Evolutionary conservation across 257 asterid genomes (phyloP), one percentile per base, ranked within the genome.

Genomic region (Solanum chilense): DNA sequence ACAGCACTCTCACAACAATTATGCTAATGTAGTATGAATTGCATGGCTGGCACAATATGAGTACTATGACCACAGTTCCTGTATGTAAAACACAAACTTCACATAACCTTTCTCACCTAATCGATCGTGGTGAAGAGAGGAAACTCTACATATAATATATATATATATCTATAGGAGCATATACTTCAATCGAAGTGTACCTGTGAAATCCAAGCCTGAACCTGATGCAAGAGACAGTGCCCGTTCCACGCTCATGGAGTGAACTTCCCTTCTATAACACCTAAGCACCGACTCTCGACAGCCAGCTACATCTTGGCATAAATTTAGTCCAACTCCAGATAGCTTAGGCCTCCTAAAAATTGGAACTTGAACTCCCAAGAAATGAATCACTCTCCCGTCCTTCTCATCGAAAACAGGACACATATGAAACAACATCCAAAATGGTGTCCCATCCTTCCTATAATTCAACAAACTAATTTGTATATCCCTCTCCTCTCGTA

Each of bases 361-460:
- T 25, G 99, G 99, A 73, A 97, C 94, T 84, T 92, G 94, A 89
- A 92, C 91, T 64, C 89, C 93, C 69, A 92, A 49, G 87, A 92
- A 91, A 88, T 91, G 92, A 85, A 90, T 86, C 88, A 92, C 94
- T 89, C 93, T 93, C 44, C 97, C 98, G 86, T 97, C 98, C 91
- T 78, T 78, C 64, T 91, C 90, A 84, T 93, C 87, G 41, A 93
- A 95, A 92, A 97, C 95, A 84, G 99, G 99, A 89, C 95, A 95
- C 96, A 96, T 86, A 75, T 91, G 94, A 88, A 97, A 94, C 91
- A 97, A 88, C 95, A 96, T 92, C 99, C 99, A 95, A 91, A 97
- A 94, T 15, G 99, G 98, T 16, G 93, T 94, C 89, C 99, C 99
- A 47, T 97, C 96, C 89, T 96, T 97, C 92, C 94, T 93, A 87